Base-by-base conservation (phyloP, 306 rosid genomes). In the Geum urbanum region DNA sequence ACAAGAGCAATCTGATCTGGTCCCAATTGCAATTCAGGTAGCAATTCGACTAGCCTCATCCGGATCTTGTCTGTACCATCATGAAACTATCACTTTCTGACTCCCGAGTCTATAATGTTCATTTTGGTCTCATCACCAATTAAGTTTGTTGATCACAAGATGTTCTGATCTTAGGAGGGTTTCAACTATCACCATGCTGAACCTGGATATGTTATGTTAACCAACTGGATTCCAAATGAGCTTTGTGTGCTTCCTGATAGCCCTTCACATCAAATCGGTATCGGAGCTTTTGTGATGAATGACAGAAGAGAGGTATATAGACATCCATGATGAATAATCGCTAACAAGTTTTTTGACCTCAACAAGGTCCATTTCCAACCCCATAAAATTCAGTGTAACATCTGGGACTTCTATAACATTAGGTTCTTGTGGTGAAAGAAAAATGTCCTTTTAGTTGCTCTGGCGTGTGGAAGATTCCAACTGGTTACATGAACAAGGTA, bases 181-280 rank as follows among this genome's bases (percentile, higher is more conserved):
- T 84, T 84, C 67, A 70, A 72, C 71, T 81, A 65, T 62, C 84
- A 81, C 61, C 86, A 81, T 70, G 86, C 82, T 60, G 84, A 84
- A 60, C 74, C 83, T 22, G 85, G 84, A 55, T 81, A 78, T 55
- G 79, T 76, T n/a, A 81, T 84, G 81, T 45, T 84, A 20, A 73
- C 79, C n/a, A 54, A 61, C 53, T 84, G 84, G 86, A 76, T 84
- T 63, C 82, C 86, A 19, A 66, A 59, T 48, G 79, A 71, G 7
- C 78, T 70, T 45, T 76, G 78, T 66, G 43, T 74, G 82, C 84
- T 85, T 71, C 82, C 86, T 50, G 69, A 55, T 51, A 77, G 81
- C 79, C 86, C 84, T 73, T 81, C 86, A 0, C 86, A 79, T 66
- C 86, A 85, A 43, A 74, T 85, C 24, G 84, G 84, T 19, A 74